A percentile compares a stretch with the other conserved stretches of the same genome.
Evolutionary conservation across 257 asterid genomes (phyloP).

Genomic region (Jasminum sambac): DNA sequence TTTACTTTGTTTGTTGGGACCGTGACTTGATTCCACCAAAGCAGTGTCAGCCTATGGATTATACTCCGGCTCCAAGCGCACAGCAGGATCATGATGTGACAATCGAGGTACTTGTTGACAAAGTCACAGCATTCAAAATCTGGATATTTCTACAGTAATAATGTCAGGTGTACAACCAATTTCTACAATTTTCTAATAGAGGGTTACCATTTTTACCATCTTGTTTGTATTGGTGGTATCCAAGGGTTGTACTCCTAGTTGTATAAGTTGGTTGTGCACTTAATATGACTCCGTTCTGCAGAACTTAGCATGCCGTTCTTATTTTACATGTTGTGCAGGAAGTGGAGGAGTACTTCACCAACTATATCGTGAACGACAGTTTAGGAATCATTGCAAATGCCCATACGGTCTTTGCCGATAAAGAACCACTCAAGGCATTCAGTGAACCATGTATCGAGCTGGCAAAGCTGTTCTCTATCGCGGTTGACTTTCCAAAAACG

Average conservation of each 20-base stretch:
- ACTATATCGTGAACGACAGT: conserved; percentile 81
- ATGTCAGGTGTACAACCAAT: no score
- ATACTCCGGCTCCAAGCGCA: conserved; percentile 62
- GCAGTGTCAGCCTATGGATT: conserved; percentile 60
- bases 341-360: conserved; percentile 75
- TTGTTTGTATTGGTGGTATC: no score
- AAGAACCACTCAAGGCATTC: conserved; percentile 49
- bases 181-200: no score
- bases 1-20: conserved; percentile 95
- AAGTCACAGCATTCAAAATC: background rate
- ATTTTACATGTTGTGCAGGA: conserved; percentile 47
- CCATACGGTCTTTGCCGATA: conserved; percentile 79
- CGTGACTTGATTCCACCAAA: conserved; percentile 60
- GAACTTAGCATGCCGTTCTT: background rate
- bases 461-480: conserved; percentile 63
- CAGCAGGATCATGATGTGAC: conserved; percentile 66
- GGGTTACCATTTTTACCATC: no score
- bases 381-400: conserved; percentile 78
- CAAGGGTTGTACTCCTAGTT: no score
- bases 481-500: conserved; percentile 89
- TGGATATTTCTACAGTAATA: background rate
- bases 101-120: conserved; percentile 53
- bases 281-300: no score
- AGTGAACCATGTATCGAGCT: conserved; percentile 58
- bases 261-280: no score